phyloP scores from a whole-genome alignment of 2,329 filamentous ascomycete species.

The Phyllosticta citriasiana region DNA sequence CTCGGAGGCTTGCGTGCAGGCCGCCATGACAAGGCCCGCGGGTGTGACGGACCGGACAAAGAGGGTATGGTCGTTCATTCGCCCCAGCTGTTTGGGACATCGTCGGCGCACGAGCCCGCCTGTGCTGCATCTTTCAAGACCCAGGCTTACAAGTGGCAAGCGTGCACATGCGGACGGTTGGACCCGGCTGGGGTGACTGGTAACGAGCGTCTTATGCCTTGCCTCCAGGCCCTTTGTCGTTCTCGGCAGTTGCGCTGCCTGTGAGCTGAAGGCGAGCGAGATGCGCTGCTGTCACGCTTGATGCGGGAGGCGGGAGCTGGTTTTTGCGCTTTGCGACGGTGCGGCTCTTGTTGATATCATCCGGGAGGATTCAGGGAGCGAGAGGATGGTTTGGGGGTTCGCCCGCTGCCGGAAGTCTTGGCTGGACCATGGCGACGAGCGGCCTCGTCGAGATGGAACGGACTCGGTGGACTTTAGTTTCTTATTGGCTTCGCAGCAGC shows the following conservation, averaged over 20 bases:
- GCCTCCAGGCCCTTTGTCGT: slow-evolving; percentile 19
- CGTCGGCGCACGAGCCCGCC: slow-evolving; percentile 21
- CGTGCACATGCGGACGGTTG: slow-evolving; percentile 13
- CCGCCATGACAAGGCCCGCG: background rate
- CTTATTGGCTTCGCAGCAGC: background rate
- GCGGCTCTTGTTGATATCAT: slow-evolving; percentile 24
- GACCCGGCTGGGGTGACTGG: slow-evolving; percentile 25
- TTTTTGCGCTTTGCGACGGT: slow-evolving; percentile 24
- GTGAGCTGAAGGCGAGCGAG: slow-evolving; percentile 23
- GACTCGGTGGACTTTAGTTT: background rate
- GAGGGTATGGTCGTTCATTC: slow-evolving; percentile 35
- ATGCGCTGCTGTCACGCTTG: slow-evolving; percentile 15
- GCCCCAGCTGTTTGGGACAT: slow-evolving; percentile 17
- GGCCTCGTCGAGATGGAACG: slow-evolving; percentile 12
- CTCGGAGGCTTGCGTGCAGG: background rate
- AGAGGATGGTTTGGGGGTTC: slow-evolving; percentile 2
- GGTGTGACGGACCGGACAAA: slow-evolving; percentile 30
- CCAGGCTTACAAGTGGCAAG: slow-evolving; percentile 25
- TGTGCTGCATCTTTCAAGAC: slow-evolving; percentile 27
- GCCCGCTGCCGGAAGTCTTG: background rate
- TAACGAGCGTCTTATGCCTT: slow-evolving; percentile 33
- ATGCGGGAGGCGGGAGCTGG: slow-evolving; percentile 25
- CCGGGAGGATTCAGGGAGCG: slow-evolving; percentile 13
- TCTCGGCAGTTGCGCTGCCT: background rate
- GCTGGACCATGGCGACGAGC: slow-evolving; percentile 2